Conservation (phyloP, 352 stramenopile species). For the Globisporangium viniferum region DNA sequence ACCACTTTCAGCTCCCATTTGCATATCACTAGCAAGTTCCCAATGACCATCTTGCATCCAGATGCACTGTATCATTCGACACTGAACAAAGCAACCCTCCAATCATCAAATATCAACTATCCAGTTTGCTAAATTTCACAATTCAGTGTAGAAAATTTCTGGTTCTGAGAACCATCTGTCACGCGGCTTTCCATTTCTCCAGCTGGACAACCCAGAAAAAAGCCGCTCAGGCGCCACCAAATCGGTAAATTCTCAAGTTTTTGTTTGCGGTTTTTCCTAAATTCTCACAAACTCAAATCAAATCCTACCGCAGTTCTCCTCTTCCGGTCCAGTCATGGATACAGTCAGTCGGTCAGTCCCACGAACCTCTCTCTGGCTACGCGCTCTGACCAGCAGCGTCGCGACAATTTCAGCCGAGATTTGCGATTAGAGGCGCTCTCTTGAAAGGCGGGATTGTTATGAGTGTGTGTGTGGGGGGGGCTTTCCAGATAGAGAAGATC, state of each 20-base stretch:
- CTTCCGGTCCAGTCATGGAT: background rate
- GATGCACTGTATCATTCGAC: background rate
- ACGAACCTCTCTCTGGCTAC: background rate
- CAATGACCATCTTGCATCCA: background rate
- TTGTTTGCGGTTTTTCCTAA: background rate
- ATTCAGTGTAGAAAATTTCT: background rate
- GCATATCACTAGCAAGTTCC: too few species aligned
- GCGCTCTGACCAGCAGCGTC: too few species aligned
- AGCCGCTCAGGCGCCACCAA: background rate
- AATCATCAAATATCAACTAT: background rate
- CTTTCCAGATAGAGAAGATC: too few species aligned
- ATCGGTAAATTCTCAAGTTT: background rate
- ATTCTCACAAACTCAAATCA: background rate
- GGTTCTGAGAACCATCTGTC: background rate
- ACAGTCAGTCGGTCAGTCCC: background rate
- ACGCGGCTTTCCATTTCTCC: slow-evolving; percentile 3
- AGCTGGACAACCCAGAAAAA: background rate
- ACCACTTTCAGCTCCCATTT: background rate
- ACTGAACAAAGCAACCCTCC: background rate
- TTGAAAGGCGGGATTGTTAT: background rate
- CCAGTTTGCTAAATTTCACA: background rate
- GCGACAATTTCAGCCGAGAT: background rate
- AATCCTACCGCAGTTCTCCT: background rate
- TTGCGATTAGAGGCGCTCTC: background rate
- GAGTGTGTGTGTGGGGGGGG: too few species aligned